Conservation (phyloP, 805 yeast species). For the Saccharomycopsis selenospora region DNA sequence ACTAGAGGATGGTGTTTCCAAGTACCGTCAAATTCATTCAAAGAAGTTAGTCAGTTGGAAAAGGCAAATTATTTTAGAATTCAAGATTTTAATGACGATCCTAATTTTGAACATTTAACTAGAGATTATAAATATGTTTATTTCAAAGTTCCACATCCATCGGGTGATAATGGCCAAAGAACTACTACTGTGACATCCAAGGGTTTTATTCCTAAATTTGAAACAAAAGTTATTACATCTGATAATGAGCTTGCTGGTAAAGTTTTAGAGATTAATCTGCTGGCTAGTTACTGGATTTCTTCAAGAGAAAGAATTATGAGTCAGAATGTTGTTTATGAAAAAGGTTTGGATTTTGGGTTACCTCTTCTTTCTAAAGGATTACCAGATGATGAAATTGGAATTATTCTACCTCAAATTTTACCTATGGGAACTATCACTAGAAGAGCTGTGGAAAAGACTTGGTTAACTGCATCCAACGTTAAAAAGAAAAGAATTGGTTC, state of each 20-base stretch:
- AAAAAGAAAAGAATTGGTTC: constrained; percentile 82
- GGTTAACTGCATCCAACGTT: constrained; percentile 97
- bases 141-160: constrained; percentile 83
- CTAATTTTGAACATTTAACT: constrained; percentile 18
- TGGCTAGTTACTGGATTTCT: constrained; percentile 90
- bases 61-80: constrained; percentile 13
- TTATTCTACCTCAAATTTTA: constrained; percentile 76
- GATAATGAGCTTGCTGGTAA: constrained; percentile 65
- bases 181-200: constrained; percentile 77
- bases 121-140: constrained; percentile 24
- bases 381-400: constrained; percentile 39
- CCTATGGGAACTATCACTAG: constrained; percentile 97
- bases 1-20: constrained; percentile 84
- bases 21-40: constrained; percentile 36
- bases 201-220: constrained; percentile 62
- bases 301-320: constrained; percentile 74
- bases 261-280: constrained; percentile 68
- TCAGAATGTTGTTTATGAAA: constrained; percentile 73
- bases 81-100: constrained; percentile 22
- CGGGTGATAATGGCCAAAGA: constrained; percentile 58
- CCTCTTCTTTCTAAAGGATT: constrained; percentile 10
- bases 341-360: constrained; percentile 12
- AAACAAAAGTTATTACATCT: constrained; percentile 64
- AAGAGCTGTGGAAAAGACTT: constrained; percentile 92
- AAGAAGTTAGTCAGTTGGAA: constrained; percentile 29